Evolutionary conservation across 306 rosid genomes (phyloP).

Genomic region (Acacia melanoxylon): DNA sequence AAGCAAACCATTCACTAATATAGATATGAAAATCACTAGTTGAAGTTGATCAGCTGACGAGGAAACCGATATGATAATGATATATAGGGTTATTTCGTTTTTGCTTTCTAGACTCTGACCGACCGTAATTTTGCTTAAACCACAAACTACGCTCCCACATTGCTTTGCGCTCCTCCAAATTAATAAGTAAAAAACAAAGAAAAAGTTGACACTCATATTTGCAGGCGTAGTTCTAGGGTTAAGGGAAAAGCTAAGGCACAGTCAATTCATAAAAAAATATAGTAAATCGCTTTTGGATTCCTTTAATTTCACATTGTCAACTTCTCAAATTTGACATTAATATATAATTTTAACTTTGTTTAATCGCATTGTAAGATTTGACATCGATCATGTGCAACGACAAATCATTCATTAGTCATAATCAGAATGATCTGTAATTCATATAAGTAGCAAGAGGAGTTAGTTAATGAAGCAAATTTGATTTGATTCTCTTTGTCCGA

Average conservation of each 20-base stretch:
- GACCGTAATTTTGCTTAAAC: constrained; percentile 39
- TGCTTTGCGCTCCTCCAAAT: constrained; percentile 34
- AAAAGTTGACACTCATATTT: constrained; percentile 35
- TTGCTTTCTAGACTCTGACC: constrained; percentile 13
- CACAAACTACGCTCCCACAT: constrained; percentile 41
- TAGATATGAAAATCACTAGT: background rate
- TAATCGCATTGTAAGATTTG: background rate
- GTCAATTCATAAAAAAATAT: constrained; percentile 38
- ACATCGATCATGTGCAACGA: constrained; percentile 28
- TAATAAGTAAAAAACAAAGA: background rate
- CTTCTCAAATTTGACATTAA: constrained; percentile 37
- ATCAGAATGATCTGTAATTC: constrained; percentile 35
- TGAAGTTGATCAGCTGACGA: background rate
- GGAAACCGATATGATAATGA: background rate
- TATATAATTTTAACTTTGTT: constrained; percentile 1
- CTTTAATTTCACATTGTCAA: constrained; percentile 48
- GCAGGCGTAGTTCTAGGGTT: constrained; percentile 58
- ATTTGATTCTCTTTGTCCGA: constrained; percentile 73
- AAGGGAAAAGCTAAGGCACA: constrained; percentile 50
- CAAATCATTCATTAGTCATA: background rate
- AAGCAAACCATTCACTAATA: background rate
- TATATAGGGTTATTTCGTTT: background rate
- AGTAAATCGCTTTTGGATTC: constrained; percentile 35
- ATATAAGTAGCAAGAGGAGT: constrained; percentile 23
- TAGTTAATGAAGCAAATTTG: constrained; percentile 32